phyloP scores from a whole-genome alignment of 306 rosid species.

The Malus domestica region DNA sequence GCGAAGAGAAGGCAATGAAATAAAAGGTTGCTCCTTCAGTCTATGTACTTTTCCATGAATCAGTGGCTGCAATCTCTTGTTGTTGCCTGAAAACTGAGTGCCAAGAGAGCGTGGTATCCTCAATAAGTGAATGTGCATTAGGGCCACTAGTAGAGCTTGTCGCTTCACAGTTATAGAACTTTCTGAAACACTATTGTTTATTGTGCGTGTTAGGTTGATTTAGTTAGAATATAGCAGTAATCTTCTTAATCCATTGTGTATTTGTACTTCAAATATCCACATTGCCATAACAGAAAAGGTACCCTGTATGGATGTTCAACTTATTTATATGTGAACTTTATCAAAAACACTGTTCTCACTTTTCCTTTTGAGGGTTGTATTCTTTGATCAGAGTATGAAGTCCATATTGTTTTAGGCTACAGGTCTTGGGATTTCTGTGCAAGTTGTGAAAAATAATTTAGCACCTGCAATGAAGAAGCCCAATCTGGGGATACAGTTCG shows the following conservation, averaged over 20 bases:
- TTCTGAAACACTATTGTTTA: not conserved
- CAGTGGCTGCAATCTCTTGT: not conserved
- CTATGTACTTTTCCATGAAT: not conserved
- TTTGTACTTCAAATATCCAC: not conserved
- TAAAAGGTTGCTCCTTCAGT: not conserved
- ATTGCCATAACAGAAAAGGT: not conserved
- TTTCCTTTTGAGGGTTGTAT: not conserved
- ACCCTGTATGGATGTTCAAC: not conserved
- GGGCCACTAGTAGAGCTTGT: not conserved
- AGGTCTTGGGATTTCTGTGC: constrained; percentile 47
- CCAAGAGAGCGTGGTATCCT: not conserved
- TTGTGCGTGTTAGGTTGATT: not conserved
- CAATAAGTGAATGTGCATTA: not conserved
- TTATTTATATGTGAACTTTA: not conserved
- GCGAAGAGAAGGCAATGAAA: not conserved
- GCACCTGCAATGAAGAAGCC: constrained; percentile 34
- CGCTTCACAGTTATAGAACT: not conserved
- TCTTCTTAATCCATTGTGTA: not conserved
- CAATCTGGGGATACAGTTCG: constrained; percentile 61
- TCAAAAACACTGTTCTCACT: too few relatives aligned
- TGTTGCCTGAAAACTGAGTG: not conserved
- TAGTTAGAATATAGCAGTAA: not conserved
- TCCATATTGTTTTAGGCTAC: constrained; percentile 30
- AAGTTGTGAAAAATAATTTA: not conserved
- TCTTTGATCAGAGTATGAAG: not conserved